Evolutionary conservation across 2,329 filamentous ascomycete genomes (phyloP), one percentile per base, ranked within the genome.

Genomic region (Fonsecaea pugnacius): DNA sequence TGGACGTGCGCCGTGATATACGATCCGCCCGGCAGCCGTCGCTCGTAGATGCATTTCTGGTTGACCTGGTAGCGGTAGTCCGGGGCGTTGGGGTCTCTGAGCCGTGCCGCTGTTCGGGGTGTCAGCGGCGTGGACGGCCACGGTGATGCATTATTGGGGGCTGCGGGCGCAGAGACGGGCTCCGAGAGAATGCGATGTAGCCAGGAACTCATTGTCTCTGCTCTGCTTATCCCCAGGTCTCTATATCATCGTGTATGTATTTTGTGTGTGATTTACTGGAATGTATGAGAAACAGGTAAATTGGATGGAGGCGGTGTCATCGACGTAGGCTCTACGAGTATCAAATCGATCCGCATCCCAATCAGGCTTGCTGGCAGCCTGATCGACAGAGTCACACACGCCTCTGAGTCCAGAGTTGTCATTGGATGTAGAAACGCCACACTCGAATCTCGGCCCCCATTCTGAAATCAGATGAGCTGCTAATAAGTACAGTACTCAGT

Each of bases 1-100:
- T 82, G 79, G 9, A 82, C 78, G 64, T 83, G 79, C 0, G 80
- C 81, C 0, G 81, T 82, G 58, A 83, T 77, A 67, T 79, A 83
- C 7, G 80, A 78, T 40, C 80, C 75, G 3, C 81, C 80, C 0
- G 80, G 80, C 14, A 83, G 75, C 24, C 72, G 75, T 21, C 80
- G 78, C 69, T 84, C 81, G 60, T 83, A 83, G 46, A 83, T 77
- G 62, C 81, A 81, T 71, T 76, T 74, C 58, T 75, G 70, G 68
- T 80, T 75, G 56, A 77, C 66, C 43, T 74, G 70, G 33, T 78
- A 69, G 24, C 75, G 75, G 32, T 75, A 73, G 61, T 78, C 74
- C 4, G 75, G 69, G 62, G 75, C 71, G 60, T 79, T 79, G 14
- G 72, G 75, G 66, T 79, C 77, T 30, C 36, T 52, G 9, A 58